Conservation (phyloP, 2,329 filamentous ascomycete species). For the Raffaelea arxii region DNA sequence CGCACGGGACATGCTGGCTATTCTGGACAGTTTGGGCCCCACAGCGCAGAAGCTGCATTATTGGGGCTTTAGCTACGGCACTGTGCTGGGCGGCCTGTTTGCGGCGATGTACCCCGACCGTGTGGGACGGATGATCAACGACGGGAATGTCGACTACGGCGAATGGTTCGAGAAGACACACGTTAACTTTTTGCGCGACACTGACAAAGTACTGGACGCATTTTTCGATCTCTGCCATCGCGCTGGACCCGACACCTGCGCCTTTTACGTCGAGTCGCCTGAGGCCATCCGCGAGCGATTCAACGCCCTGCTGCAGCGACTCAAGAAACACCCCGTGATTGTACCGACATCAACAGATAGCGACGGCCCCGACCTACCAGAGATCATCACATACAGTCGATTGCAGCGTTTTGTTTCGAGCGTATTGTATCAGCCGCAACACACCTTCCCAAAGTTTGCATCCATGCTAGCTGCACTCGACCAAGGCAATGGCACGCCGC, state of each 20-base stretch:
- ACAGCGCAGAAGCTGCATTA: conserved; percentile 34
- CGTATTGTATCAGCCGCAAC: conserved; percentile 34
- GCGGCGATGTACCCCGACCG: conserved; percentile 41
- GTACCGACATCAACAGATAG: too few species aligned
- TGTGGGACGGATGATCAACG: conserved; percentile 39
- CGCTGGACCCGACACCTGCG: conserved; percentile 38
- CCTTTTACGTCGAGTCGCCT: conserved; percentile 28
- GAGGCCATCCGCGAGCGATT: conserved; percentile 29
- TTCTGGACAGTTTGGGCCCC: conserved; percentile 30
- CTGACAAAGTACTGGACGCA: conserved; percentile 40
- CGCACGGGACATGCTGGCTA: conserved; percentile 38
- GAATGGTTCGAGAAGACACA: conserved; percentile 39
- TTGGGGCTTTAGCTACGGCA: conserved; percentile 48
- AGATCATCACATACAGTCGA: conserved; percentile 40
- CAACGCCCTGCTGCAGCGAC: conserved; percentile 25
- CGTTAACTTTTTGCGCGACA: conserved; percentile 40
- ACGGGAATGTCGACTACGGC: conserved; percentile 44
- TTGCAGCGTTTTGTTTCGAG: conserved; percentile 32
- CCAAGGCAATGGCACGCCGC: conserved; percentile 32
- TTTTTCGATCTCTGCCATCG: conserved; percentile 45
- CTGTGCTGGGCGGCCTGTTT: conserved; percentile 40
- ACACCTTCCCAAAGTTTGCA: conserved; percentile 31
- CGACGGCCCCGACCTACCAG: conserved; percentile 29
- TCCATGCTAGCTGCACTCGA: conserved; percentile 32
- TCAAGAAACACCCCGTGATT: conserved; percentile 34